A percentile compares a stretch with the other conserved stretches of the same genome.
phyloP scores from a whole-genome alignment of 208 protist genomes.

The Crithidia brevicula region DNA sequence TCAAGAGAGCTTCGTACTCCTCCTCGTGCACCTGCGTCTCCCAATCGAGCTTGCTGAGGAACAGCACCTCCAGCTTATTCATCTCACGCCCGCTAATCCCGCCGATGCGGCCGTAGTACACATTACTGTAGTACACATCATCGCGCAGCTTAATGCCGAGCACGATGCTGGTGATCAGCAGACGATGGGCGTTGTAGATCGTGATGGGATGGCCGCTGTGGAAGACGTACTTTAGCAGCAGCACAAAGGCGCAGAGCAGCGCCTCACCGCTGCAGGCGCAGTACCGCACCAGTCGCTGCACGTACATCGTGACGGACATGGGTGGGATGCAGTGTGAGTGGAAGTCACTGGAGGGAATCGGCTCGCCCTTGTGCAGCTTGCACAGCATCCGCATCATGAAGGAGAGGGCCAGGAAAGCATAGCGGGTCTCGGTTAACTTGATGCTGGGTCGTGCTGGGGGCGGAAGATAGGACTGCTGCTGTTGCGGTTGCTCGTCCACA shows the following conservation, averaged over 20 bases:
- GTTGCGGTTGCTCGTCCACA: slow-evolving; percentile 7
- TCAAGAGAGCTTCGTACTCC: slow-evolving; percentile 56
- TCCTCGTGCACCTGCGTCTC: slow-evolving; percentile 65
- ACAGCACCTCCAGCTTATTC: slow-evolving; percentile 92
- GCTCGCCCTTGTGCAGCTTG: slow-evolving; percentile 51
- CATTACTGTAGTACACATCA: slow-evolving; percentile 93
- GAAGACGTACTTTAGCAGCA: slow-evolving; percentile 87
- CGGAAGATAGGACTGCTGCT: slow-evolving; percentile 1
- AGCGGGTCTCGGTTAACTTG: slow-evolving; percentile 28
- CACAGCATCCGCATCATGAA: slow-evolving; percentile 69
- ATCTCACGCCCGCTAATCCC: slow-evolving; percentile 88
- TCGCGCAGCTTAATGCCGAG: slow-evolving; percentile 94
- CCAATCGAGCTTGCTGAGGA: slow-evolving; percentile 83
- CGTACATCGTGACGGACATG: slow-evolving; percentile 83
- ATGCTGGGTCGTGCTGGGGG: slow-evolving; percentile 5
- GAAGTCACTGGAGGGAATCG: slow-evolving; percentile 74
- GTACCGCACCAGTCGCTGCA: slow-evolving; percentile 89
- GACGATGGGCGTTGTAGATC: slow-evolving; percentile 92
- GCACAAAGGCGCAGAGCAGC: slow-evolving; percentile 88
- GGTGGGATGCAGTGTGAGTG: slow-evolving; percentile 74
- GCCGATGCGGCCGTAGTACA: slow-evolving; percentile 93
- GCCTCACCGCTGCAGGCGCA: slow-evolving; percentile 80
- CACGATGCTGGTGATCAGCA: slow-evolving; percentile 91
- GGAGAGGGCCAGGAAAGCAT: slow-evolving; percentile 47
- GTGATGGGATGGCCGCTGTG: slow-evolving; percentile 79